phyloP scores from a whole-genome alignment of 73 alveolate species.

The Tetrahymena thermophila region DNA sequence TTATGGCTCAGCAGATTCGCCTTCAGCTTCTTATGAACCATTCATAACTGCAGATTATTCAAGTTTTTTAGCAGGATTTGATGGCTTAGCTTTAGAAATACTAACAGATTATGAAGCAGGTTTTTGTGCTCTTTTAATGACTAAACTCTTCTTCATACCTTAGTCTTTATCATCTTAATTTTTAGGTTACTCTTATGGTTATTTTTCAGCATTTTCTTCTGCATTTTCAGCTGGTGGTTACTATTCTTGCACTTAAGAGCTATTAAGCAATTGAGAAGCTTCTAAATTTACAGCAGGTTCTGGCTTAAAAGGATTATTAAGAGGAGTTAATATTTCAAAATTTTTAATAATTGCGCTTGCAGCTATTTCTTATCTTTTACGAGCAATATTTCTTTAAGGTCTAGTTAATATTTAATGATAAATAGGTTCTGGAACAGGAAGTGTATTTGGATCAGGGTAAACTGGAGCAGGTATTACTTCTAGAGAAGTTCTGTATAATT shows the following conservation, averaged over 20 bases:
- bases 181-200: not conserved
- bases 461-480: conserved; percentile 93
- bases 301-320: not conserved
- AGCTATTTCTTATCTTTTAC: not conserved
- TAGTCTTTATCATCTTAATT: not conserved
- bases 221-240: not conserved
- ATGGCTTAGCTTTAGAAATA: not conserved
- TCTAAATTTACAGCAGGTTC: not conserved
- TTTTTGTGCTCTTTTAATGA: not conserved
- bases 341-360: not conserved
- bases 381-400: conserved; percentile 51
- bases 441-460: conserved; percentile 97
- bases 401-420: conserved; percentile 85
- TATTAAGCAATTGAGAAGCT: not conserved
- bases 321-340: conserved; percentile 1
- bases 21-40: conserved; percentile 38
- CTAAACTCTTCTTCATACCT: not conserved
- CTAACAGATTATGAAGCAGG: not conserved
- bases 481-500: conserved; percentile 61
- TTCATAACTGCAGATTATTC: conserved; percentile 6
- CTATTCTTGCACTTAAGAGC: not conserved
- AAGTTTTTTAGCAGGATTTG: not conserved
- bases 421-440: conserved; percentile 97
- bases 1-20: conserved; percentile 46
- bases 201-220: not conserved